Base-by-base conservation (phyloP, 768 basidiomycete genomes). In the Termitomyces sp. region DNA sequence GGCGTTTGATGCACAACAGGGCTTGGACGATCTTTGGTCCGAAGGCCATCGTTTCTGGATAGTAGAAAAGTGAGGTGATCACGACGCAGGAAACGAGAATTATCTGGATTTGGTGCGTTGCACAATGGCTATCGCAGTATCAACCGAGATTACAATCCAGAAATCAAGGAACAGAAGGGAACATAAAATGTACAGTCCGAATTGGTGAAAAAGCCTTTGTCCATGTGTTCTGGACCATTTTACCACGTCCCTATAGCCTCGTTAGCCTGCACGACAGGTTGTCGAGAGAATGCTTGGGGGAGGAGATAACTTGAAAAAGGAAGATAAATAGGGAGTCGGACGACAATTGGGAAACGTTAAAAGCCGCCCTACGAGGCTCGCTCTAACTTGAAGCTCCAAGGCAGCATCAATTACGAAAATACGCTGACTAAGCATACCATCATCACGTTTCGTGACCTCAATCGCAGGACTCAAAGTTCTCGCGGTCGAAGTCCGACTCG, bases 51-150 rank as follows among this genome's bases (percentile, higher is more conserved):
- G 82, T 31, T 74, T 94, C 37, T 84, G 81, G 55, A 76, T 85
- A 93, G 63, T 92, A 94, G 66, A 93, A 90, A 55, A 95, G 82
- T 17, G 89, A 89, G 54, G 92, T 89, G 67, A 95, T 94, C 61
- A 95, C 92, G 57, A 93, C 82, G 50, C 88, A 84, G 19, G 90
- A 94, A 59, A 93, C 86, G 62, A 95, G 81, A 68, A 95, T 91
- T 48, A 95, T 85, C 52, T 91, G 85, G 54, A 92, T 91, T 71
- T 94, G 93, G 71, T 94, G 91, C 1, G 88, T 91, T 60, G 92
- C 90, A 65, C 92, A 93, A 68, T 94, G 92, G 57, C 92, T 94
- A 64, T 12, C 53, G 19, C 9, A 32, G 23, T 27, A 34, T 62
- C 38, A 62, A 48, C n/a, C 14, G 1, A 29, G n/a, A n/a, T n/a